Percentiles rank a stretch among this genome's conserved stretches.
Conservation (phyloP, 345 rosid species). For the Populus davidiana region DNA sequence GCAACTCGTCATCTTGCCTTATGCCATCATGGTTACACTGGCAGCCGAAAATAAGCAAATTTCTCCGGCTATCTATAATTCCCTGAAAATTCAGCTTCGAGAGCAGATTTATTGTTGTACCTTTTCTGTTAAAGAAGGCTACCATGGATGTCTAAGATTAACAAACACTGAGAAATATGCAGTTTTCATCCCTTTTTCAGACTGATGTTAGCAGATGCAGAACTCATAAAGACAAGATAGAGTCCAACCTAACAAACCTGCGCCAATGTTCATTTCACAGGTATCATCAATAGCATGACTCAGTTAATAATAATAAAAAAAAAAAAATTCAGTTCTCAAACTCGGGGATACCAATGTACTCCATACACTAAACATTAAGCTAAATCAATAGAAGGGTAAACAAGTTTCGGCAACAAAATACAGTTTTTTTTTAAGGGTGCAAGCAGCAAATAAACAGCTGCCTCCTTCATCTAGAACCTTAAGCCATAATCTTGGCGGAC, state of each 20-base stretch:
- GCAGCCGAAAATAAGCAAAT: background rate
- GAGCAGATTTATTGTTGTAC: background rate
- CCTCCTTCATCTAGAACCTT: background rate
- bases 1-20: background rate
- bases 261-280: background rate
- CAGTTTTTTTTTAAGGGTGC: background rate
- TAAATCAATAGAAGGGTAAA: background rate
- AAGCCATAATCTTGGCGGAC: slow-evolving; percentile 91
- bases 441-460: too few species aligned
- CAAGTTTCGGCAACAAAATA: background rate
- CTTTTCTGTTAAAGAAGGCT: background rate
- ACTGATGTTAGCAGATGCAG: background rate
- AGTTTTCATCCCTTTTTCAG: background rate
- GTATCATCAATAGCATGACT: background rate
- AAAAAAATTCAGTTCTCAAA: background rate
- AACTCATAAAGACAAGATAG: background rate
- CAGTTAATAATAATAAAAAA: background rate
- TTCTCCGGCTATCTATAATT: background rate
- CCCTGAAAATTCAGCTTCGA: background rate
- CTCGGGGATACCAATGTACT: background rate
- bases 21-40: background rate
- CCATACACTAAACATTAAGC: background rate
- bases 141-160: background rate
- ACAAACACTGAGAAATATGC: background rate
- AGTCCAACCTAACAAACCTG: background rate